Percentiles rank a stretch among this genome's conserved stretches.
Evolutionary conservation across 345 rosid species (phyloP).

Genomic region (Salix brachista): DNA sequence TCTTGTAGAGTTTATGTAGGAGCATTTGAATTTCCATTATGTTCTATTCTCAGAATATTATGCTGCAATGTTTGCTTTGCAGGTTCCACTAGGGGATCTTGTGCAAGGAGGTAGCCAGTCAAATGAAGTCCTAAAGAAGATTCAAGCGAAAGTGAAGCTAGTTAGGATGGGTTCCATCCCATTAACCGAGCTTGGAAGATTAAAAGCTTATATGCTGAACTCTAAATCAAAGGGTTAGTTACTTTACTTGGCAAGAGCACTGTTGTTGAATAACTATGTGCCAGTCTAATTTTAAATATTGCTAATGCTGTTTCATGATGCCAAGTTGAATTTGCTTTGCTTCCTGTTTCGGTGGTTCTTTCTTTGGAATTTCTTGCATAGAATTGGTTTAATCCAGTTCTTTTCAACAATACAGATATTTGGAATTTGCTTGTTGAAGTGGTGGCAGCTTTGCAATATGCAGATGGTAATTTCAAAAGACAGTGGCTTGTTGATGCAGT

Average conservation of each 20-base stretch:
- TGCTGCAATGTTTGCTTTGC: constrained; percentile 15
- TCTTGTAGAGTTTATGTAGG: neutral
- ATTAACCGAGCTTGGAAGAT: constrained; percentile 52
- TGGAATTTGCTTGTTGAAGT: constrained; percentile 74
- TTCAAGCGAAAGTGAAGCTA: constrained; percentile 70
- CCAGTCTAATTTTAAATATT: neutral
- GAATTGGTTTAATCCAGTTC: constrained; percentile 9
- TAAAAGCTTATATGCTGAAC: constrained; percentile 60
- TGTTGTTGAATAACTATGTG: neutral
- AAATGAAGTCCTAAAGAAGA: constrained; percentile 45
- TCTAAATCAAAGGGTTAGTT: constrained; percentile 58
- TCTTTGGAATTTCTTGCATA: neutral
- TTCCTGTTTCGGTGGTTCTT: neutral
- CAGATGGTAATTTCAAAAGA: constrained; percentile 67
- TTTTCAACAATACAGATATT: constrained; percentile 40
- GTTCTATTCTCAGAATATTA: neutral
- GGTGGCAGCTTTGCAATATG: constrained; percentile 57
- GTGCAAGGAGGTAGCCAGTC: constrained; percentile 29
- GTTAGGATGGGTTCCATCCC: constrained; percentile 55
- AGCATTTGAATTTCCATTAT: constrained; percentile 8
- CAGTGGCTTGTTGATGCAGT: constrained; percentile 82
- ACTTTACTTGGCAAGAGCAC: constrained; percentile 1
- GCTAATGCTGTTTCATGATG: neutral
- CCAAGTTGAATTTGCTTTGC: neutral
- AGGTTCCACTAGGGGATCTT: constrained; percentile 49